These are phyloP conservation scores for Neurospora hispaniola DNA, from an alignment of 495 filamentous ascomycete genomes.

Conservation along the genomic window DNA sequence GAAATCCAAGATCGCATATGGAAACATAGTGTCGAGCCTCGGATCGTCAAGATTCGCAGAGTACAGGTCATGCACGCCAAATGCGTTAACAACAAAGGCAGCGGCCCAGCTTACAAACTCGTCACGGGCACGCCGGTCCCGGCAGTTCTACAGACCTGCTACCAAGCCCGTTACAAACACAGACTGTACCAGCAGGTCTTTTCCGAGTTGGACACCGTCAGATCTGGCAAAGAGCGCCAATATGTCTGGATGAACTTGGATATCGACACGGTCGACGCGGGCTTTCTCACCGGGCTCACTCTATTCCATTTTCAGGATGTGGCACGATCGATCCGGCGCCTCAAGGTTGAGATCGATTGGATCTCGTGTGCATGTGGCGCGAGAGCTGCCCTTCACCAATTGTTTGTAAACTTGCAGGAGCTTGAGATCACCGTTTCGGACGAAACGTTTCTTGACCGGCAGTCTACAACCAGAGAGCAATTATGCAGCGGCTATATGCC, in stretches of 20 bases:
- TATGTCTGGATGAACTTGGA: not conserved
- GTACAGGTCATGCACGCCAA: not conserved
- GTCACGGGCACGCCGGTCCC: not conserved
- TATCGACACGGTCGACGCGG: not conserved
- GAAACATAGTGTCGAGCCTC: not conserved
- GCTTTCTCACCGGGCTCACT: fast-evolving
- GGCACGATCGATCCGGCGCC: not conserved
- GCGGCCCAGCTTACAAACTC: not conserved
- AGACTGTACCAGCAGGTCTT: not conserved
- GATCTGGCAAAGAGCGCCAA: not conserved
- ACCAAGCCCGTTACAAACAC: not conserved
- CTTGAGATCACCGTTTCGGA: not conserved
- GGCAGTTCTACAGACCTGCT: not conserved
- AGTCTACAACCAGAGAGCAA: not conserved
- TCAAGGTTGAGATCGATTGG: not conserved
- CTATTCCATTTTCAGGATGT: not conserved
- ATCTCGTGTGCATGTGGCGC: too few species aligned
- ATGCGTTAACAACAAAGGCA: not conserved
- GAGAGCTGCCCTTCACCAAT: not conserved
- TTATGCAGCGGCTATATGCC: not conserved
- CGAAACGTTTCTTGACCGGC: not conserved
- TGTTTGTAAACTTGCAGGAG: not conserved
- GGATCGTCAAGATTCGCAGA: not conserved
- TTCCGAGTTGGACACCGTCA: not conserved
- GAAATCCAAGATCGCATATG: not conserved